These are phyloP conservation scores for Paraphoma sp. DNA, from an alignment of 2,329 filamentous ascomycete genomes.

Conservation along the genomic window DNA sequence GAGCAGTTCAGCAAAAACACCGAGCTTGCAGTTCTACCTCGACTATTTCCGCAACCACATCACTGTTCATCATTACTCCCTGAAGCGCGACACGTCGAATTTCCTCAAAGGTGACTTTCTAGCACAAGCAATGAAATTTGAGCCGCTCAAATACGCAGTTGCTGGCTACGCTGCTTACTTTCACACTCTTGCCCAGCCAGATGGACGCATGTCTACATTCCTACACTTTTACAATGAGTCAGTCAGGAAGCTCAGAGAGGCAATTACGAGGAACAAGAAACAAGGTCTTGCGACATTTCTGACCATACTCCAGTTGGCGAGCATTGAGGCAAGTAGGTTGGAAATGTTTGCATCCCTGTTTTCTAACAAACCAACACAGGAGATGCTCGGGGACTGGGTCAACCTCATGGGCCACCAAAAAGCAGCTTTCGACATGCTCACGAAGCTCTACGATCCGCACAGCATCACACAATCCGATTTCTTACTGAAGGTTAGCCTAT, in stretches of 20 bases:
- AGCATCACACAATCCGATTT: conserved; percentile 74
- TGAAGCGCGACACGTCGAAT: conserved; percentile 72
- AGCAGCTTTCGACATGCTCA: conserved; percentile 83
- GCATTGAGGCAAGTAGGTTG: conserved; percentile 75
- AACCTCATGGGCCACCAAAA: conserved; percentile 92
- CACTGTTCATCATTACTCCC: conserved; percentile 81
- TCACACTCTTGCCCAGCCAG: conserved; percentile 71
- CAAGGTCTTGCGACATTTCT: conserved; percentile 77
- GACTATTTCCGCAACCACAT: conserved; percentile 80
- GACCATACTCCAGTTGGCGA: conserved; percentile 89
- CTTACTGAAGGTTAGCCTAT: conserved; percentile 77
- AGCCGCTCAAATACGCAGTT: conserved; percentile 84
- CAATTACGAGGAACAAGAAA: conserved; percentile 72
- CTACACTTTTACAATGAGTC: conserved; percentile 90
- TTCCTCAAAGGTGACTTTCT: conserved; percentile 78
- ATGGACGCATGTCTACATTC: conserved; percentile 80
- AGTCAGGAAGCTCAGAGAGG: conserved; percentile 75
- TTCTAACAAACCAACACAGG: conserved; percentile 59
- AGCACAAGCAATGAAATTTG: conserved; percentile 74
- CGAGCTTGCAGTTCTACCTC: conserved; percentile 79
- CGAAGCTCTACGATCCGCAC: conserved; percentile 77
- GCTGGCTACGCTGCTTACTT: conserved; percentile 92
- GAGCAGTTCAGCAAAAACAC: conserved; percentile 53
- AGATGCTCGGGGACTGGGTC: conserved; percentile 94
- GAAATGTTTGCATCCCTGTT: neutral